Evolutionary conservation across 306 rosid species (phyloP), one percentile per base, ranked within the genome.

Genomic region (Styphnolobium japonicum): DNA sequence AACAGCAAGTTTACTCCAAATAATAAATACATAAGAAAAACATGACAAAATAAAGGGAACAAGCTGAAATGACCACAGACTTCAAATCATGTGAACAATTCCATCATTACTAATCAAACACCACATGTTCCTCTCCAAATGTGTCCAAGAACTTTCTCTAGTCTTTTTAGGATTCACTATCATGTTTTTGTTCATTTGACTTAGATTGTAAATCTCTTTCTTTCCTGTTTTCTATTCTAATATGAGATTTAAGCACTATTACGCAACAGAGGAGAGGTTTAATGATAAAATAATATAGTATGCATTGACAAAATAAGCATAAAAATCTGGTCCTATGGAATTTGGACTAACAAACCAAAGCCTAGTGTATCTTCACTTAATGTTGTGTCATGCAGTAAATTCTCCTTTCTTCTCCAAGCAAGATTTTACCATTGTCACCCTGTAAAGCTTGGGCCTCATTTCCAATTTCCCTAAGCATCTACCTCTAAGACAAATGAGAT

Each of bases 1-100:
- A 82, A 27, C 48, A 37, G 68, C 23, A 12, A 73, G 46, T 12
- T 79, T 14, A 60, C 53, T 11, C 71, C 67, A 68, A 27, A 49
- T 57, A 15, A 60, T 57, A 15, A 60, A 77, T 31, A 37, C 4
- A 75, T 3, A 67, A 36, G 1, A 66, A n/a, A 15, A 42, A 18
- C 11, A 78, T 8, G 43, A 34, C 36, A 63, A 23, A 39, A 39
- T 31, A n/a, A 19, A 60, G 22, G 70, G 27, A 61, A 73, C 71
- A 67, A 22, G 23, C 58, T 56, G 58, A 78, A 52, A 80, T 34
- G 62, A 43, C 40, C 71, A 8, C 49, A 33, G 23, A 60, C 46
- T 49, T 42, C 51, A 73, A 77, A 63, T 49, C 16, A 46, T 7
- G 36, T 12, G 7, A 45, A 36, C 40, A 53, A 58, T 52, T 21